Percentiles rank a stretch among this genome's conserved stretches.
phyloP scores from a whole-genome alignment of 73 alveolate genomes.

The Paramecium sonneborni region DNA sequence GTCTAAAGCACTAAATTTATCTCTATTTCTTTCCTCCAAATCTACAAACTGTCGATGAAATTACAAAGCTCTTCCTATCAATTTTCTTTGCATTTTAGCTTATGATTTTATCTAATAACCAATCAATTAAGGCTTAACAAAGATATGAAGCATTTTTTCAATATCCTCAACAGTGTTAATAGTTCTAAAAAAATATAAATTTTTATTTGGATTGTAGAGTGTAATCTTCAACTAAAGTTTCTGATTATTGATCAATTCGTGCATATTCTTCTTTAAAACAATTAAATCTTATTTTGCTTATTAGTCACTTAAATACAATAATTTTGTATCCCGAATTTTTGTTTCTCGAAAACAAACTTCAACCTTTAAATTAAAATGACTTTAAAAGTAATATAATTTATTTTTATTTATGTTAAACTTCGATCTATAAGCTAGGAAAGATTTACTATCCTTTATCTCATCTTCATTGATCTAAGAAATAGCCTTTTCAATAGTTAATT shows the following conservation, averaged over 20 bases:
- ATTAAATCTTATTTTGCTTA: conserved; percentile 38
- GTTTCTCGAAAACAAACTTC: neutral
- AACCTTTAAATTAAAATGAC: neutral
- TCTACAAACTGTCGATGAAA: neutral
- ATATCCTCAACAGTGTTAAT: neutral
- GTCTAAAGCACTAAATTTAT: neutral
- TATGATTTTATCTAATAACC: neutral
- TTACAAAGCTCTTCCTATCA: neutral
- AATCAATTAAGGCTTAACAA: neutral
- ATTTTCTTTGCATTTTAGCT: neutral
- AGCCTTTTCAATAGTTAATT: neutral
- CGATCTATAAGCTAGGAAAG: neutral
- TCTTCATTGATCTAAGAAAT: neutral
- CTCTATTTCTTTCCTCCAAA: neutral
- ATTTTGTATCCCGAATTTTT: neutral
- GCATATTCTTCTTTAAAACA: neutral
- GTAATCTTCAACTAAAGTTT: neutral
- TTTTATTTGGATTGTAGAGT: neutral
- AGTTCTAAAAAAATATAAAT: neutral
- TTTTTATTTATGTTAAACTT: neutral
- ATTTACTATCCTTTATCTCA: neutral
- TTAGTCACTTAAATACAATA: neutral
- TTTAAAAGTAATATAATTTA: neutral
- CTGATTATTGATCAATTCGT: neutral
- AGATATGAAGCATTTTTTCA: neutral